A percentile compares a stretch with the other conserved stretches of the same genome.
Conservation (phyloP, 371 early-diverging fungal species). For the Cokeromyces recurvatus region DNA sequence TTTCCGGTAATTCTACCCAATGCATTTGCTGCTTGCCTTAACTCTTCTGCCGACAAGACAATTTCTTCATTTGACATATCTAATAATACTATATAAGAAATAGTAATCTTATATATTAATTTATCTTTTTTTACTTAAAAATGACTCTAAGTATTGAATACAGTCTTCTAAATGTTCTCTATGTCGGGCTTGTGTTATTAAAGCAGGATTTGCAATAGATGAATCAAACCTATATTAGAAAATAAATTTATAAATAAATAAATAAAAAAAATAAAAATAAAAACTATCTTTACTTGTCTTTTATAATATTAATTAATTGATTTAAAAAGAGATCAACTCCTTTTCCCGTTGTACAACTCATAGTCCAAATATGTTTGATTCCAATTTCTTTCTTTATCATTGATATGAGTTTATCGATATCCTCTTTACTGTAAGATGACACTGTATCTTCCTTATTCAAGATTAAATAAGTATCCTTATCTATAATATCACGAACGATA, state of each 20-base stretch:
- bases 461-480: constrained; percentile 56
- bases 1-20: constrained; percentile 75
- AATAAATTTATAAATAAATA: too few relatives aligned
- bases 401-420: not conserved
- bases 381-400: constrained; percentile 14
- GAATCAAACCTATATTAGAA: constrained; percentile 61
- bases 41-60: constrained; percentile 77
- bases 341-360: constrained; percentile 62
- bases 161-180: constrained; percentile 64
- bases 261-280: too few relatives aligned
- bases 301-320: constrained; percentile 50
- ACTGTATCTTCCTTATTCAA: constrained; percentile 65
- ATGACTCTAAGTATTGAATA: constrained; percentile 45
- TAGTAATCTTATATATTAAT: too few relatives aligned
- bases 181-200: constrained; percentile 76
- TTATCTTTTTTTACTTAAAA: constrained; percentile 52
- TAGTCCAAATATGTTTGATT: constrained; percentile 34
- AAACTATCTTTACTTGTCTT: constrained; percentile 43
- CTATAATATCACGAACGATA: constrained; percentile 40
- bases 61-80: constrained; percentile 41
- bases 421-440: constrained; percentile 1
- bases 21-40: constrained; percentile 65
- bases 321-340: constrained; percentile 56
- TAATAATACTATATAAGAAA: constrained; percentile 6
- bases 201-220: constrained; percentile 27